Base-by-base conservation (phyloP, 2,329 filamentous ascomycete genomes). In the Pyrenochaeta sp. region DNA sequence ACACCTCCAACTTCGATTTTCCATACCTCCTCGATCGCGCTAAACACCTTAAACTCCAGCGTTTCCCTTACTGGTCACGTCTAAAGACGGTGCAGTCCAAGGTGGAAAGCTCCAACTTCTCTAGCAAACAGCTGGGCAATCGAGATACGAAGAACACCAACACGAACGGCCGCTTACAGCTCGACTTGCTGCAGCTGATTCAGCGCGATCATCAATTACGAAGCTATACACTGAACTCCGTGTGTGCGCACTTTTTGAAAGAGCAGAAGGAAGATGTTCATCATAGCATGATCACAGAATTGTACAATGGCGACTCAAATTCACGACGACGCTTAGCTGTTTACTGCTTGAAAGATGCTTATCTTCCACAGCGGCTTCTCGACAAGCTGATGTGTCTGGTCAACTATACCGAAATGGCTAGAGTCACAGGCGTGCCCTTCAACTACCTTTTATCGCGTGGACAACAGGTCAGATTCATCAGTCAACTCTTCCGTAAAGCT, bases 261-360 rank as follows among this genome's bases (percentile, higher is more conserved):
- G 95, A 99, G 74, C 95, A 99, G 73, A 99, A 99, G 73, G 95
- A 99, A 77, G 95, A 99, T 76, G 95, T 99, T 2, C 95, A 99
- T 71, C 89, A 99, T 77, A 97, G 93, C 2, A 99, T 99, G 92
- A 99, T 99, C 68, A 99, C 96, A 0, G 96, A 98, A 71, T 80
- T 99, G 2, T 97, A 93, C 82, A 98, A 99, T 72, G 95, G 95
- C 56, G 97, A 95, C 0, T 88, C 93, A 0, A 95, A 99, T 72
- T 97, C 94, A 3, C 83, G 95, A 61, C 87, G 96, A 67, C 88
- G 95, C 77, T 79, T 99, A 43, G 95, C 95, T 1, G 86, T 99
- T 1, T 99, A 99, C 80, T 99, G 95, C 78, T 78, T 99, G 62
- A 99, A 99, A 77, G 96, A 99, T 79, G 95, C 95, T 0, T 99